Conservation (phyloP, 2,329 filamentous ascomycete species). For the Exserohilum turcica region DNA sequence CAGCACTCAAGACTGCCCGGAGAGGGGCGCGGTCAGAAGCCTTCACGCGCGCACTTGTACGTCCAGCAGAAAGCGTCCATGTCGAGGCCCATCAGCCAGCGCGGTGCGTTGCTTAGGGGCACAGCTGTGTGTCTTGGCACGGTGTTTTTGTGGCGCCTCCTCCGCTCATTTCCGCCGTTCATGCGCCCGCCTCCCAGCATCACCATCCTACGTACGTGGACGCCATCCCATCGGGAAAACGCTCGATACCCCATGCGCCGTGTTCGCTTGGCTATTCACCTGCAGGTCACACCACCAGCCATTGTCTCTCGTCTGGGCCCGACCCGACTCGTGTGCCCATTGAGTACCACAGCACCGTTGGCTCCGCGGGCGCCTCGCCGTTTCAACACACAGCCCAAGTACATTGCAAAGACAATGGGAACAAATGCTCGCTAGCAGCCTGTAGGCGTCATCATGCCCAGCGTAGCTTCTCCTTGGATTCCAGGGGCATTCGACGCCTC, state of each 20-base stretch:
- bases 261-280: constrained; percentile 1
- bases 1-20: neutral
- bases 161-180: neutral
- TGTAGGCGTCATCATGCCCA: neutral
- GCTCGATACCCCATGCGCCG: constrained; percentile 6
- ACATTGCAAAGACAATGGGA: neutral
- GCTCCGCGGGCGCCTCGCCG: neutral
- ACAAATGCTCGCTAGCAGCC: neutral
- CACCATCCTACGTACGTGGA: neutral
- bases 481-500: constrained; percentile 4
- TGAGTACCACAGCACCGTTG: neutral
- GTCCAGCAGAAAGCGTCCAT: too few relatives aligned
- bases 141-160: neutral
- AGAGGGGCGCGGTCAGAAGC: neutral
- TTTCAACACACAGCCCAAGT: neutral
- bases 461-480: neutral
- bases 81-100: too few relatives aligned
- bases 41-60: too few relatives aligned
- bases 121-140: too few relatives aligned
- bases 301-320: neutral
- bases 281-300: constrained; percentile 3
- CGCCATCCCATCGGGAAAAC: constrained; percentile 5
- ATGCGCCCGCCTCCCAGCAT: constrained; percentile 2
- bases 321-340: neutral
- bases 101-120: too few relatives aligned